phyloP scores from a whole-genome alignment of 2,329 filamentous ascomycete species.

The Torrubiella hemipterigena region DNA sequence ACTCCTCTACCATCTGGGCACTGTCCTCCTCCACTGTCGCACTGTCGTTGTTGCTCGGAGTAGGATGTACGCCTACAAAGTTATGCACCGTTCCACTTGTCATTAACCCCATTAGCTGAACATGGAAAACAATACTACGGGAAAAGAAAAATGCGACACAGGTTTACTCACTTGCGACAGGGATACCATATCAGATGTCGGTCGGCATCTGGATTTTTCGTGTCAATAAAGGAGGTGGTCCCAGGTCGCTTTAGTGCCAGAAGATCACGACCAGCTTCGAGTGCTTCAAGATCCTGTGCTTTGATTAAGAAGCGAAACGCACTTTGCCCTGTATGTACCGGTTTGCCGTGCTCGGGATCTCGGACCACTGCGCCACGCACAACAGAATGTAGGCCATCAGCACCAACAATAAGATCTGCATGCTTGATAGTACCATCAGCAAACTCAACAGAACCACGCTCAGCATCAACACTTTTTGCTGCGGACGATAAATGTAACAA shows the following conservation, averaged over 20 bases:
- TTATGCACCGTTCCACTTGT: conserved; percentile 1
- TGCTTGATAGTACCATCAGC: conserved; percentile 2
- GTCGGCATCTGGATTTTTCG: conserved; percentile 1
- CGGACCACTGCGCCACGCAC: conserved; percentile 2
- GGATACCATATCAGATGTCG: conserved; percentile 7
- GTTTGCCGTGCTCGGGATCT: background rate
- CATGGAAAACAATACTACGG: no score
- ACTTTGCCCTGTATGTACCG: conserved; percentile 1
- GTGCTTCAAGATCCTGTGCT: conserved; percentile 1
- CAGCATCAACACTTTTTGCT: background rate
- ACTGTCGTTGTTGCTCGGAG: background rate
- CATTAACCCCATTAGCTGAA: background rate
- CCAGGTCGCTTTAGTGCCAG: conserved; percentile 2
- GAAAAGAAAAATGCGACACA: no score
- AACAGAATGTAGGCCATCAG: conserved; percentile 5
- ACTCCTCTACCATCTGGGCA: conserved; percentile 4
- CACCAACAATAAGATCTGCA: conserved; percentile 5
- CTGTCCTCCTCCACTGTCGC: background rate
- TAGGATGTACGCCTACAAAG: conserved; percentile 5
- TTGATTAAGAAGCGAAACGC: conserved; percentile 6
- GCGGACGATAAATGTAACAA: conserved; percentile 2
- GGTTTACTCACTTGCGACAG: conserved; percentile 3
- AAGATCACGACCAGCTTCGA: background rate
- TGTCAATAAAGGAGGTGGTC: conserved; percentile 3
- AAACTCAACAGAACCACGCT: conserved; percentile 1